phyloP scores from a whole-genome alignment of 108 stramenopile species.

The Nannochloropsis granulata region DNA sequence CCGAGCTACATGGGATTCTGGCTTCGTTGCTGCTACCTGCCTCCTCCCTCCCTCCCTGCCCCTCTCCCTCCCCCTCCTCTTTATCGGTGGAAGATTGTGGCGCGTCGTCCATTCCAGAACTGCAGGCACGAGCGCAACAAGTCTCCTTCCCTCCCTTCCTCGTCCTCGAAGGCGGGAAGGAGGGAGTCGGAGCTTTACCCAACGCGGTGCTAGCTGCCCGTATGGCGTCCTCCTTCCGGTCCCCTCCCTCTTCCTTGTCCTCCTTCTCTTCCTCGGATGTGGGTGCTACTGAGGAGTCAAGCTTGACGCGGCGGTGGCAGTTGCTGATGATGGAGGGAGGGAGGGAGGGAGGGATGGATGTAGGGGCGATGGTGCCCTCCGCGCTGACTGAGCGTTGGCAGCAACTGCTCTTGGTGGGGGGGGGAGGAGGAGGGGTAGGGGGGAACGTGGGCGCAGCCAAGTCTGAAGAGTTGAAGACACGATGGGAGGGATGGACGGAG shows the following conservation, averaged over 20 bases:
- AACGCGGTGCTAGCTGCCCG: neutral
- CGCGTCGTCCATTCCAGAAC: neutral
- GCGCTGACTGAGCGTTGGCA: neutral
- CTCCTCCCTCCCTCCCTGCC: neutral
- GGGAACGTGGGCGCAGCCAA: neutral
- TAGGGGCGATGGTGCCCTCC: neutral
- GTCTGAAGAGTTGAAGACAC: neutral
- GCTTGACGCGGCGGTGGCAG: neutral
- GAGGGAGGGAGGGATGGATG: neutral
- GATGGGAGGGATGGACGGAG: neutral
- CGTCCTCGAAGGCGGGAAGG: neutral
- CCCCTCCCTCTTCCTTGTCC: neutral
- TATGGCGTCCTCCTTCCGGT: neutral
- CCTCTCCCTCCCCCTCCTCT: neutral
- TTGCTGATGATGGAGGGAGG: neutral
- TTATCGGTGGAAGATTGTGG: neutral
- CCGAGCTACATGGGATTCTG: neutral
- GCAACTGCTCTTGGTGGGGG: neutral
- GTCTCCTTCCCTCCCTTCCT: neutral
- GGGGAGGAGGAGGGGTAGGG: neutral
- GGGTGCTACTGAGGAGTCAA: neutral
- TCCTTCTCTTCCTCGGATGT: neutral
- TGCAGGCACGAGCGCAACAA: neutral
- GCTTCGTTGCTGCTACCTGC: neutral
- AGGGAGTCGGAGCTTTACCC: neutral